These are phyloP conservation scores for Cordyceps pruinosa DNA, from an alignment of 2,329 filamentous ascomycete species.

Conservation along the genomic window DNA sequence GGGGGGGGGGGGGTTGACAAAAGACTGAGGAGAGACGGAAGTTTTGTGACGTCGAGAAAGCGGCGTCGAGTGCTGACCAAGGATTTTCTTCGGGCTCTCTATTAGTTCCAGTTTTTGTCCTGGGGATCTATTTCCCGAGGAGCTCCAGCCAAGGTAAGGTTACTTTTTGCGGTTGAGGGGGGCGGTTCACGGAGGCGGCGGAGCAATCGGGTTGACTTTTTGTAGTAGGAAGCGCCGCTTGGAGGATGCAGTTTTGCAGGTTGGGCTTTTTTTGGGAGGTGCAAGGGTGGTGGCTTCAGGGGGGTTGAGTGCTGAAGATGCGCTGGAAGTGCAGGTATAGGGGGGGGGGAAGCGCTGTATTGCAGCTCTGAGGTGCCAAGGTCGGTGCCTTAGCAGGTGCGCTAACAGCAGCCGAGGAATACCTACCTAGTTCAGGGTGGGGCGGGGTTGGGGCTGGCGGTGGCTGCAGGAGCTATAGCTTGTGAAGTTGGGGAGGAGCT, in stretches of 20 bases:
- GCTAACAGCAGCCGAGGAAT: neutral
- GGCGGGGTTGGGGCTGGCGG: neutral
- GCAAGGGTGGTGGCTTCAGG: too few relatives aligned
- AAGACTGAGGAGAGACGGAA: neutral
- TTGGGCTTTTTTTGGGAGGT: too few relatives aligned
- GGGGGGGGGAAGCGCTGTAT: neutral
- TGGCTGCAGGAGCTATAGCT: neutral
- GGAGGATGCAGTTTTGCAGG: neutral
- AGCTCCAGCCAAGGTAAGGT: constrained; percentile 3
- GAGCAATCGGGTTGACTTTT: constrained; percentile 8
- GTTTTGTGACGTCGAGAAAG: constrained; percentile 2
- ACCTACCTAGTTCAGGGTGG: neutral
- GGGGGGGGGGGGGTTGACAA: neutral
- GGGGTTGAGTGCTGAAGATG: neutral
- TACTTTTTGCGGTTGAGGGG: neutral
- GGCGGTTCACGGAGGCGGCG: neutral
- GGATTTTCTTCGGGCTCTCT: neutral
- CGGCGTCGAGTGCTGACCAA: neutral
- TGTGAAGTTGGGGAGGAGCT: neutral
- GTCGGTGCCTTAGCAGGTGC: too few relatives aligned
- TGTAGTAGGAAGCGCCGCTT: neutral
- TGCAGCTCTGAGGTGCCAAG: too few relatives aligned
- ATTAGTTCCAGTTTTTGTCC: neutral
- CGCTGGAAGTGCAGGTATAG: neutral
- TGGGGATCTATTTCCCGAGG: neutral